Base-by-base conservation (phyloP, 495 filamentous ascomycete genomes). In the Extremus antarcticus region DNA sequence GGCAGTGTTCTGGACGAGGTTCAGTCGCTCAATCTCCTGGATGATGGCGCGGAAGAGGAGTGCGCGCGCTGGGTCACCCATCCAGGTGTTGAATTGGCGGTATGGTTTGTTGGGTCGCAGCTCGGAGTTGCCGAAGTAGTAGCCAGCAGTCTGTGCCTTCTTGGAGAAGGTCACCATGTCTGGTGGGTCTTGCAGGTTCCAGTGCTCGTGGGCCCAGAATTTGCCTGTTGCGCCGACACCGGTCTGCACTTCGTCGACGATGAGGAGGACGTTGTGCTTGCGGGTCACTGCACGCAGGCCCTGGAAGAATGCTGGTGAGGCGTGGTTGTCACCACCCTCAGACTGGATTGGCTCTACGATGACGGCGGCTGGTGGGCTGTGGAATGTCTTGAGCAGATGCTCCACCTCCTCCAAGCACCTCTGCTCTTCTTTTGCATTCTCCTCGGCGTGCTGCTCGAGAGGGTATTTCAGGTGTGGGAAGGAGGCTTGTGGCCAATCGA, bases 181-280 rank as follows among this genome's bases (percentile, higher is more conserved):
- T 4, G 92, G 94, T 20, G 94, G 90, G 25, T 83, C 72, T 29
- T 74, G 63, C 48, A 97, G 76, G 69, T 85, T 74, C 92, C 92
- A 98, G 79, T 97, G 92, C 58, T 97, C 94, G 74, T 98, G 92
- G 1, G 94, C 92, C 92, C 92, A 98, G 83, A 97, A 97, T 68
- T 87, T 90, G 54, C 92, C 92, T 0, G 92, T 98, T 0, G 87
- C 85, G 60, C 92, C 92, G 35, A 98, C 85, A 69, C 92, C 92
- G 16, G 92, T 98, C 74, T 98, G 92, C 25, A 98, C 94, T 69
- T 98, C 92, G 70, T 98, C 92, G 55, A 98, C 91, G 67, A 98
- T 98, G 65, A 98, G 79, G 47, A 98, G 81, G 21, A 96, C 79
- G 61, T 84, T 79, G 73, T 90, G 85, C 67, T 85, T 87, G 73